A percentile compares a stretch with the other conserved stretches of the same genome.
Evolutionary conservation across 805 yeast species (phyloP).

Genomic region (Saccharomycopsis sp.): DNA sequence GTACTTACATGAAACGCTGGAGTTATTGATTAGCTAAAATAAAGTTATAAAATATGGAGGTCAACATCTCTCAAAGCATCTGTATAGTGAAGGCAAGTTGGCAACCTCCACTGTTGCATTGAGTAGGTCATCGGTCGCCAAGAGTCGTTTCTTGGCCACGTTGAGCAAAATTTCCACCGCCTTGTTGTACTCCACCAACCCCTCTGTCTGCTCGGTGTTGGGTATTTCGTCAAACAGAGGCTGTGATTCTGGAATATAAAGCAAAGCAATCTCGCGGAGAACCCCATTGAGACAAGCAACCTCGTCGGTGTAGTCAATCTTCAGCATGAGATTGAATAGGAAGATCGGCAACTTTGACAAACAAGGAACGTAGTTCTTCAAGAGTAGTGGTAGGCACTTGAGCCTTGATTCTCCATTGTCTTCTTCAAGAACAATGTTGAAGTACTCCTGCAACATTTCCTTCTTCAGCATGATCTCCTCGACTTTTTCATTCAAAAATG

Average conservation of each 20-base stretch:
- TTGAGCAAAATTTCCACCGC: conserved; percentile 59
- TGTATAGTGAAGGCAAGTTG: conserved; percentile 81
- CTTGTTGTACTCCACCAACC: conserved; percentile 28
- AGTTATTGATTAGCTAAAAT: neutral
- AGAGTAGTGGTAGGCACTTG: conserved; percentile 53
- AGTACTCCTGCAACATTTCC: conserved; percentile 79
- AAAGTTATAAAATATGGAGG: neutral
- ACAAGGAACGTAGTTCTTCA: conserved; percentile 56
- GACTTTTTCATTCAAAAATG: conserved; percentile 4
- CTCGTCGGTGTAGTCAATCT: conserved; percentile 62
- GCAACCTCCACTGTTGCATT: conserved; percentile 75
- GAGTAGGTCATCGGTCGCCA: conserved; percentile 49
- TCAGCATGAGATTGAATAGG: conserved; percentile 48
- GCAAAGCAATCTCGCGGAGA: conserved; percentile 55
- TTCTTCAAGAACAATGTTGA: conserved; percentile 40
- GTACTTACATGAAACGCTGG: neutral
- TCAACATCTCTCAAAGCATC: conserved; percentile 84
- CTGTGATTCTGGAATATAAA: conserved; percentile 54
- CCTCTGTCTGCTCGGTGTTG: conserved; percentile 24
- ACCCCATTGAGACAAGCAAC: conserved; percentile 57
- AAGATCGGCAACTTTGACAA: conserved; percentile 58
- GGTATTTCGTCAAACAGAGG: conserved; percentile 22
- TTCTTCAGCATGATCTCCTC: conserved; percentile 39
- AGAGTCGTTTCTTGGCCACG: conserved; percentile 45
- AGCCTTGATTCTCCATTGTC: conserved; percentile 34